Evolutionary conservation across 345 rosid genomes (phyloP), one percentile per base, ranked within the genome.

Genomic region (Euphorbia tirucalli): DNA sequence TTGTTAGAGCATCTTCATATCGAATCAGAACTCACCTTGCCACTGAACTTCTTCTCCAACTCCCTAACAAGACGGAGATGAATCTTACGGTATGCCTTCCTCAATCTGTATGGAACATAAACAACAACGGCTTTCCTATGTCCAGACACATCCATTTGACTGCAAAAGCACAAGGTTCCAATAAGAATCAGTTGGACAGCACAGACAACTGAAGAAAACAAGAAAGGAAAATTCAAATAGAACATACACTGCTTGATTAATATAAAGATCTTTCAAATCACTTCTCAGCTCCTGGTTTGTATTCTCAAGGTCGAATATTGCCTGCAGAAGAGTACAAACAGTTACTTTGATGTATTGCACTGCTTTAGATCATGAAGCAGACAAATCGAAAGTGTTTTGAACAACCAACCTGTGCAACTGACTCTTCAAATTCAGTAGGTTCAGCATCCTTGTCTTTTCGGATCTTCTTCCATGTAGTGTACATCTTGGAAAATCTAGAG

Each of bases 11-110:
- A 30, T 30, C 22, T 14, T 60, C 11, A 31, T 16, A 24, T 60
- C 22, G 27, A 31, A 31, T 6, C 11, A 4, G 35, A 32, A 61
- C 5, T 30, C 71, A 90, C 98, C 88, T 89, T 93, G 13, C 98
- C 98, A 81, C 97, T 89, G 90, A 93, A 93, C 65, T 93, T 93
- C 73, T 93, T 93, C 90, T 93, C 97, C 62, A 93, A 78, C 87
- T 93, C 97, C 69, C 97, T 85, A 28, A 89, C 96, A 59, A 90
- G 92, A 56, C 97, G 89, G 0, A 84, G 67, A 78, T 93, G 97
- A 75, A 90, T 81, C 90, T 93, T 93, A 61, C 94, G 88, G 82
- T 79, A 93, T 44, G 93, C 87, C 76, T 93, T 93, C 82, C 96
- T 89, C 87, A 91, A 69, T 78, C 98, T 85, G 73, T 82, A 90